These are phyloP conservation scores for Botryobasidium botryosum DNA, from an alignment of 768 basidiomycete genomes.

Conservation along the genomic window DNA sequence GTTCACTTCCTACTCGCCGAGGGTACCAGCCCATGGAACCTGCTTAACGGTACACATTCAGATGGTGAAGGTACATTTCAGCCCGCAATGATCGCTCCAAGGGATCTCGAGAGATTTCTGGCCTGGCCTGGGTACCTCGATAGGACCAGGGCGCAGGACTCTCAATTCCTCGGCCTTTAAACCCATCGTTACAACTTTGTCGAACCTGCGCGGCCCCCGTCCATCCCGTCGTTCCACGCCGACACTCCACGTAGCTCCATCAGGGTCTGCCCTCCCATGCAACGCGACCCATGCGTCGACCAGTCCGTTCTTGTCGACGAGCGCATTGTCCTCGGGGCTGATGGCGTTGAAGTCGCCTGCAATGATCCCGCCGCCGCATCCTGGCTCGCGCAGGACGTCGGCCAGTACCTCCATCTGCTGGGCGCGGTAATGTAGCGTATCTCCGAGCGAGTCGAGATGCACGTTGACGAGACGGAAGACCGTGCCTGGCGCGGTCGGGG, in stretches of 20 bases:
- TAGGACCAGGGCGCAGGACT: conserved; percentile 23
- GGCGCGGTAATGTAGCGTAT: conserved; percentile 16
- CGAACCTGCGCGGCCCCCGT: conserved; percentile 22
- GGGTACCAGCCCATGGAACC: too few relatives aligned
- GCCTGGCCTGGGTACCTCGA: conserved; percentile 19
- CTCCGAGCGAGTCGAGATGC: conserved; percentile 22
- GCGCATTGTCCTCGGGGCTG: conserved; percentile 21
- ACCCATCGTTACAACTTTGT: conserved; percentile 27
- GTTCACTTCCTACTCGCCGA: too few relatives aligned
- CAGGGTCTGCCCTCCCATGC: conserved; percentile 17
- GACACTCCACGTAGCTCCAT: conserved; percentile 26
- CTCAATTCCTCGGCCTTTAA: conserved; percentile 22
- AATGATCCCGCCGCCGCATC: conserved; percentile 27
- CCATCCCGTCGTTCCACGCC: conserved; percentile 18
- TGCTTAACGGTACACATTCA: conserved; percentile 3
- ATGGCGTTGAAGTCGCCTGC: conserved; percentile 34
- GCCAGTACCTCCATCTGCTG: conserved; percentile 23
- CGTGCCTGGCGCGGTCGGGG: conserved; percentile 15
- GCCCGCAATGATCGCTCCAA: conserved; percentile 26
- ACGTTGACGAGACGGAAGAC: conserved; percentile 24
- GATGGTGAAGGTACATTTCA: conserved; percentile 19
- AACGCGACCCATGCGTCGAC: conserved; percentile 28
- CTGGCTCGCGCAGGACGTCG: conserved; percentile 24
- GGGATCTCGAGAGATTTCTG: conserved; percentile 14
- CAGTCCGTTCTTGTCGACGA: conserved; percentile 24